These are phyloP conservation scores for Pseudognaphalium luteoalbum DNA, from an alignment of 129 eudicot species.

Conservation along the genomic window DNA sequence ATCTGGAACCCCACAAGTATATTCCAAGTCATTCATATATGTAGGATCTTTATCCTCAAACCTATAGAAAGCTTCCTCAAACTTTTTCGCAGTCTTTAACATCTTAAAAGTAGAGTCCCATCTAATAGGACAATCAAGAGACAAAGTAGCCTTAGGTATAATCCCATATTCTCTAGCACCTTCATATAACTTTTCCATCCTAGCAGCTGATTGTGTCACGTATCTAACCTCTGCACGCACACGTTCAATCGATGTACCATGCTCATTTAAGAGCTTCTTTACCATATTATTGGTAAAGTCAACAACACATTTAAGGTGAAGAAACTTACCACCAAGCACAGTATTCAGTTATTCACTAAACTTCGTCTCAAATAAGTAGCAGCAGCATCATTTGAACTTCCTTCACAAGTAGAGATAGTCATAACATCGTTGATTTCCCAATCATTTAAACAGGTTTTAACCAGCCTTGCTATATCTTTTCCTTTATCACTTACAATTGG, in stretches of 20 bases:
- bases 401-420: constrained; percentile 16
- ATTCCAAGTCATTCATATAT: not conserved
- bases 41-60: not conserved
- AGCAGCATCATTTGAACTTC: constrained; percentile 16
- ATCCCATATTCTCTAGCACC: constrained; percentile 10
- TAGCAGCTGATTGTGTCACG: not conserved
- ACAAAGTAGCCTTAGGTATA: not conserved
- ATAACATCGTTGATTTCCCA: constrained; percentile 7
- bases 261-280: not conserved
- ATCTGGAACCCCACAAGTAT: not conserved
- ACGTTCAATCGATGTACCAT: not conserved
- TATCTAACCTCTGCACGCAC: constrained; percentile 7
- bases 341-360: not conserved
- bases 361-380: constrained; percentile 1
- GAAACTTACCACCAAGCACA: constrained; percentile 15
- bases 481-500: not conserved
- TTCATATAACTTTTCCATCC: not conserved
- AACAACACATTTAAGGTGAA: constrained; percentile 23
- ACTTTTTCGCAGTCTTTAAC: not conserved
- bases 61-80: not conserved
- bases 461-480: constrained; percentile 8
- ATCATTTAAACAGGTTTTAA: constrained; percentile 14
- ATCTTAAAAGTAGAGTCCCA: constrained; percentile 16
- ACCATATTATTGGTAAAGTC: constrained; percentile 11
- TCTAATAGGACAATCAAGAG: constrained; percentile 8